Evolutionary conservation across 2,329 filamentous ascomycete species (phyloP).

Genomic region (Ophiostoma populinum): DNA sequence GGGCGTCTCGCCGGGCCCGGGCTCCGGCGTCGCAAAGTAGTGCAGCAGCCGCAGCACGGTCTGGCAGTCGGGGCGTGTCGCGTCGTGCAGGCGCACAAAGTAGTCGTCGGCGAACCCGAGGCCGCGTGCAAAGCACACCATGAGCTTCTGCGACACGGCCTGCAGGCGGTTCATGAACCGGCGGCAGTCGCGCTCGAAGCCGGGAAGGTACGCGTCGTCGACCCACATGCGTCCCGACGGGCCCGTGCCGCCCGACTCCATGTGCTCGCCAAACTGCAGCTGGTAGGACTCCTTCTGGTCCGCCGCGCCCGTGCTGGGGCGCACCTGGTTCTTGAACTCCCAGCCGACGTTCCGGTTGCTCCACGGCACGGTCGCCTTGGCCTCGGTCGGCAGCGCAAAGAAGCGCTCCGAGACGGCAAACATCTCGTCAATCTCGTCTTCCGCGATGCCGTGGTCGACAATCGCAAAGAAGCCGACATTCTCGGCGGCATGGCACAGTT

Average conservation of each 20-base stretch:
- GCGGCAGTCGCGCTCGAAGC: slow-evolving; percentile 27
- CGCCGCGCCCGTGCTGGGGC: slow-evolving; percentile 38
- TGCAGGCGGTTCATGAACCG: slow-evolving; percentile 39
- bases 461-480: slow-evolving; percentile 42
- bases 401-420: slow-evolving; percentile 24
- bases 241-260: slow-evolving; percentile 26
- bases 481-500: slow-evolving; percentile 35
- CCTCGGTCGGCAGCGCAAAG: slow-evolving; percentile 32
- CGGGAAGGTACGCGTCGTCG: slow-evolving; percentile 24
- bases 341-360: slow-evolving; percentile 39
- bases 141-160: slow-evolving; percentile 34
- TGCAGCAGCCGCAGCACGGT: slow-evolving; percentile 25
- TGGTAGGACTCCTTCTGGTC: slow-evolving; percentile 47
- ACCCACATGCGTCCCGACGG: slow-evolving; percentile 26
- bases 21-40: slow-evolving; percentile 11
- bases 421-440: slow-evolving; percentile 26
- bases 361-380: slow-evolving; percentile 37
- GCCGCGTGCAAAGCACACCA: slow-evolving; percentile 40
- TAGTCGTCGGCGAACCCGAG: slow-evolving; percentile 33
- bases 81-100: slow-evolving; percentile 36
- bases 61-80: slow-evolving; percentile 30
- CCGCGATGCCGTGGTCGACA: slow-evolving; percentile 26
- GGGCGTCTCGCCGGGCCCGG: slow-evolving; percentile 18
- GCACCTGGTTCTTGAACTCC: slow-evolving; percentile 40
- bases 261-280: slow-evolving; percentile 36